Evolutionary conservation across 225 moss, liverwort and hornwort genomes (phyloP).

Genomic region (Sphagnum contortum): DNA sequence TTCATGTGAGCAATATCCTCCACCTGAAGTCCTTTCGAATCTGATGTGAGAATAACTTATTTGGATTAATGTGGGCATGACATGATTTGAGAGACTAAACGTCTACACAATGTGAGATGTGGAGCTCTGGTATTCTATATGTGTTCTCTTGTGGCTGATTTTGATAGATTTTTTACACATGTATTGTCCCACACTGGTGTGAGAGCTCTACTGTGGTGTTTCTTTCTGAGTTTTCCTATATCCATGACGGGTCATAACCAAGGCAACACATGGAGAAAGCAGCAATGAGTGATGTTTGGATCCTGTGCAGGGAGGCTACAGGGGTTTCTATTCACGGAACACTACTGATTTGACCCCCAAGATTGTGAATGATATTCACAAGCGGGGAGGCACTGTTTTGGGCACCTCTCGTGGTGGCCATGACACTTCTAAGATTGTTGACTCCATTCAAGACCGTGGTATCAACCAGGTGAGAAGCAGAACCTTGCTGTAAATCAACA

Average conservation of each 20-base stretch:
- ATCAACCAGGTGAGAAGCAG: conserved; percentile 41
- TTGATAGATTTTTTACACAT: too few relatives aligned
- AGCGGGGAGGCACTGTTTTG: conserved; percentile 59
- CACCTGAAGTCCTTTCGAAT: background rate
- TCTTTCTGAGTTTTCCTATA: too few relatives aligned
- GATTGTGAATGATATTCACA: conserved; percentile 60
- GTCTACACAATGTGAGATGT: background rate
- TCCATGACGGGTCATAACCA: too few relatives aligned
- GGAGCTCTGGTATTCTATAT: background rate
- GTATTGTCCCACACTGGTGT: too few relatives aligned
- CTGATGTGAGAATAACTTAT: background rate
- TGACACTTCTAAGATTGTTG: conserved; percentile 55
- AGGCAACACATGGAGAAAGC: background rate
- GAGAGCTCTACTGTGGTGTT: too few relatives aligned
- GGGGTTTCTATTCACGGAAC: conserved; percentile 60
- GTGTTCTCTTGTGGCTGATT: too few relatives aligned
- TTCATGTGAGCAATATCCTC: conserved; percentile 31
- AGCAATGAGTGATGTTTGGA: background rate
- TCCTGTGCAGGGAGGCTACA: conserved; percentile 46
- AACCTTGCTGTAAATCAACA: too few relatives aligned
- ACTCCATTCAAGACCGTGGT: conserved; percentile 55
- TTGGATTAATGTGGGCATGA: background rate
- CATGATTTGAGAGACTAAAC: background rate
- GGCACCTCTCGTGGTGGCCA: conserved; percentile 66
- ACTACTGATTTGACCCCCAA: conserved; percentile 35